These are phyloP conservation scores for Aspergillus sp. DNA, from an alignment of 2,329 filamentous ascomycete genomes.

Conservation along the genomic window DNA sequence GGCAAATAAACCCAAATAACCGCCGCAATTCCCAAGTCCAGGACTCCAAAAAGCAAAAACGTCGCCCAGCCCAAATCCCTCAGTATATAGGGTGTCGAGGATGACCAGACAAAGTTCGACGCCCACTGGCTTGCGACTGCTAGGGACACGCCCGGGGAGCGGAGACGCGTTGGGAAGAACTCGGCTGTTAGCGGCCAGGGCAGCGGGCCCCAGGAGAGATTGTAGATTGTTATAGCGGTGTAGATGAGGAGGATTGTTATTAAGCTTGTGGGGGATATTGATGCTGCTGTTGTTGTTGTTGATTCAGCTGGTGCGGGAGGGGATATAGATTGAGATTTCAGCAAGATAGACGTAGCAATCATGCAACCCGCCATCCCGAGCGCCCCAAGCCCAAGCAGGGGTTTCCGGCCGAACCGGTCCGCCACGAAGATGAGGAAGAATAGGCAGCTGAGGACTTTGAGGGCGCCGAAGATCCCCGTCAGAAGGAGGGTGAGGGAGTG, in stretches of 20 bases:
- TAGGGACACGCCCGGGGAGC: conserved; percentile 40
- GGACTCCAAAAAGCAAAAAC: conserved; percentile 44
- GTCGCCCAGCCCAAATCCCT: conserved; percentile 49
- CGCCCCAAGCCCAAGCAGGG: conserved; percentile 51
- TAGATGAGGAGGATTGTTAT: conserved; percentile 57
- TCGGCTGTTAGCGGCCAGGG: conserved; percentile 41
- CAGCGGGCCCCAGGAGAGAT: conserved; percentile 42
- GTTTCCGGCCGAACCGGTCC: conserved; percentile 53
- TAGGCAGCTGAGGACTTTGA: conserved; percentile 53
- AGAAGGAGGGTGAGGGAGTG: conserved; percentile 49
- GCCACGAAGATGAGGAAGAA: conserved; percentile 55
- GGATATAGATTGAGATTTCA: conserved; percentile 36
- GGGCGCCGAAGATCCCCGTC: conserved; percentile 54
- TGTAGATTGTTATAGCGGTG: conserved; percentile 51
- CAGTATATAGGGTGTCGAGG: conserved; percentile 45
- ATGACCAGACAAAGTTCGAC: conserved; percentile 44
- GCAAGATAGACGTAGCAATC: conserved; percentile 47
- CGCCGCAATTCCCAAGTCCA: conserved; percentile 46
- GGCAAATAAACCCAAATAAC: conserved; percentile 53
- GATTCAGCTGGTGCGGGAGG: conserved; percentile 24
- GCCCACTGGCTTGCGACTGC: conserved; percentile 43
- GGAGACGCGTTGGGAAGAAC: conserved; percentile 40
- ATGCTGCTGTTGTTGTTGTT: not conserved
- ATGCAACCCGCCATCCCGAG: conserved; percentile 47
- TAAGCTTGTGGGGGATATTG: conserved; percentile 38